Conservation (phyloP, 2,329 filamentous ascomycete genomes). For the Pseudocercospora pini-densiflorae region DNA sequence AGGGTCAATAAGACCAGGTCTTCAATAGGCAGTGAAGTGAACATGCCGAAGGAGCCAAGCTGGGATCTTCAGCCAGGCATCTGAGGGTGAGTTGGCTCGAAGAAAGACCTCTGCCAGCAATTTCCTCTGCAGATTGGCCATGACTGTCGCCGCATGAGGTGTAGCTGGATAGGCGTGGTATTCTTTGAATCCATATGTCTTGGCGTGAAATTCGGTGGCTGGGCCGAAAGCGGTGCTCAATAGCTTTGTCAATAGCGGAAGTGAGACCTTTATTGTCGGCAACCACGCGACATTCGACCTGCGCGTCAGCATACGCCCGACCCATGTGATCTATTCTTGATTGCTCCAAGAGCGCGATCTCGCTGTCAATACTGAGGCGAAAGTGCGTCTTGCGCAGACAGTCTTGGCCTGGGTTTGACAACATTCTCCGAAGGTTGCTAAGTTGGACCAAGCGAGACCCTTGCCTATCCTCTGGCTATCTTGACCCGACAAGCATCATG, state of each 20-base stretch:
- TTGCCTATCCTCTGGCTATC: no score
- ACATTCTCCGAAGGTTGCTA: no score
- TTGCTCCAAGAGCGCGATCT: not conserved
- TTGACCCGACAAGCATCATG: no score
- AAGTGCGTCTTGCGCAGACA: not conserved
- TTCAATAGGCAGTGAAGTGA: slow-evolving; percentile 31
- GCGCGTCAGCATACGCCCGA: not conserved
- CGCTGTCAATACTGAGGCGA: not conserved
- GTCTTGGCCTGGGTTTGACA: not conserved
- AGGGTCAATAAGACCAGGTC: slow-evolving; percentile 35
- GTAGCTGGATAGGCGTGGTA: slow-evolving; percentile 16
- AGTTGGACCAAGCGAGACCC: no score
- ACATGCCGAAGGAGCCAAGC: slow-evolving; percentile 20
- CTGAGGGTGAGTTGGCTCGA: not conserved
- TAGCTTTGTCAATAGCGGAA: slow-evolving; percentile 33
- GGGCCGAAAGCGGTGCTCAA: slow-evolving; percentile 36
- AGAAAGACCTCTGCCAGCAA: not conserved
- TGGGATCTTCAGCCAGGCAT: not conserved
- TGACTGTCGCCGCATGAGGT: slow-evolving; percentile 10
- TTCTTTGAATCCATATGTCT: slow-evolving; percentile 27
- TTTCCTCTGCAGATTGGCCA: not conserved
- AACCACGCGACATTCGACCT: not conserved
- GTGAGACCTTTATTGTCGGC: slow-evolving; percentile 25
- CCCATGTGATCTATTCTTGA: not conserved
- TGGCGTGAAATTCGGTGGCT: slow-evolving; percentile 21